phyloP scores from a whole-genome alignment of 805 yeast genomes.

The Barnettozyma populi region DNA sequence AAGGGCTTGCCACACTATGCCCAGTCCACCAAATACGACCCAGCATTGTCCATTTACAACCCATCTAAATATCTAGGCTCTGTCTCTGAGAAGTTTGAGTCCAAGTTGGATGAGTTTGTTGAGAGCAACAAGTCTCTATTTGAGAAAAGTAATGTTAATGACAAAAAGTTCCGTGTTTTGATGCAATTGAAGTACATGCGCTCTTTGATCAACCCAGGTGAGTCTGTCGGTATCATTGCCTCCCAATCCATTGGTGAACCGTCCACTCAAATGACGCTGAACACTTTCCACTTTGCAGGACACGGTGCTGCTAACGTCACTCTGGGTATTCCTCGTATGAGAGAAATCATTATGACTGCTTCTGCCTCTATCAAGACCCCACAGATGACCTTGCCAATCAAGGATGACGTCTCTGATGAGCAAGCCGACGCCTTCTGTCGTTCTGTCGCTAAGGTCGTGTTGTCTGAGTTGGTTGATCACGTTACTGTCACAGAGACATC shows the following conservation, averaged over 20 bases:
- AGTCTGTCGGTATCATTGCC: slow-evolving; percentile 96
- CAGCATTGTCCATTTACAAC: slow-evolving; percentile 76
- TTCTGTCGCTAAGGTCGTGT: slow-evolving; percentile 74
- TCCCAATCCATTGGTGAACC: slow-evolving; percentile 99
- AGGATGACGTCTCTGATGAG: slow-evolving; percentile 72
- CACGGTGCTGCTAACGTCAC: slow-evolving; percentile 99
- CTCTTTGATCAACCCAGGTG: slow-evolving; percentile 93
- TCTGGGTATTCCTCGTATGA: slow-evolving; percentile 98
- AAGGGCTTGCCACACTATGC: slow-evolving; percentile 55
- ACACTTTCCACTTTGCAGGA: slow-evolving; percentile 98
- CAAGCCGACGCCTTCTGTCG: slow-evolving; percentile 92
- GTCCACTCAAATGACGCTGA: slow-evolving; percentile 97
- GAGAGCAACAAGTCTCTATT: slow-evolving; percentile 50
- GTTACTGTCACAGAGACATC: slow-evolving; percentile 87
- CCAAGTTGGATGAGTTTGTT: slow-evolving; percentile 67
- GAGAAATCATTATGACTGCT: slow-evolving; percentile 99
- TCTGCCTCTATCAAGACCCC: slow-evolving; percentile 96
- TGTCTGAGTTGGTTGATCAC: slow-evolving; percentile 84
- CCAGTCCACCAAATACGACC: slow-evolving; percentile 70
- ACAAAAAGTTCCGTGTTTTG: slow-evolving; percentile 84
- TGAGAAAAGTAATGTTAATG: slow-evolving; percentile 48
- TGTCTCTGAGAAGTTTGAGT: slow-evolving; percentile 85
- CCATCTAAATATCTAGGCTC: slow-evolving; percentile 91
- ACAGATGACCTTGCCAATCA: slow-evolving; percentile 91
- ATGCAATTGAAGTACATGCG: slow-evolving; percentile 99